Conservation (phyloP, 2,329 filamentous ascomycete genomes). For the Nemania bipapillata region DNA sequence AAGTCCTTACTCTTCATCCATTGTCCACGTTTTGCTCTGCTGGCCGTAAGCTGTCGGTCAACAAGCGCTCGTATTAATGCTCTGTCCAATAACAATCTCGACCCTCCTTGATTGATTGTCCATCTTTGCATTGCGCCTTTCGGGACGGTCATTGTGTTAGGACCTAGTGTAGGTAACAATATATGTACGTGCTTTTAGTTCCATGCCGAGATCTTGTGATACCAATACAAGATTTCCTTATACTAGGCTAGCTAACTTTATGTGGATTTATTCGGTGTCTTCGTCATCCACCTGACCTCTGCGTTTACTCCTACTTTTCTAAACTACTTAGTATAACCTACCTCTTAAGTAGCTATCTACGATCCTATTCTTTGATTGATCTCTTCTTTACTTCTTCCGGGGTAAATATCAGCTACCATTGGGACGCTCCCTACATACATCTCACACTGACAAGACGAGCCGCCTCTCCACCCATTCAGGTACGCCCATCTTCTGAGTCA, state of each 20-base stretch:
- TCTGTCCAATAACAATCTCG: slow-evolving; percentile 17
- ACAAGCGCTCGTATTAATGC: slow-evolving; percentile 9
- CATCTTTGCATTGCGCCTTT: slow-evolving; percentile 27
- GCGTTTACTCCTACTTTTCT: slow-evolving; percentile 3
- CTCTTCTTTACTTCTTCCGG: not conserved
- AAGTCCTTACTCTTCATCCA: slow-evolving; percentile 38
- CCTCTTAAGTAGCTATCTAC: slow-evolving; percentile 21
- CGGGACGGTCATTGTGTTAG: slow-evolving; percentile 23
- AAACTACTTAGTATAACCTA: slow-evolving; percentile 1
- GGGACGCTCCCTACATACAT: slow-evolving; percentile 13
- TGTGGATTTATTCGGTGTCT: slow-evolving; percentile 43
- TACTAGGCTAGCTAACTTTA: slow-evolving; percentile 11
- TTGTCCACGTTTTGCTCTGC: slow-evolving; percentile 44
- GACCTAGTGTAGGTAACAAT: not conserved
- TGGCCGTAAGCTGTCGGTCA: slow-evolving; percentile 19
- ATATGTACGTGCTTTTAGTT: slow-evolving; percentile 33
- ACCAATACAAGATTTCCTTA: slow-evolving; percentile 6
- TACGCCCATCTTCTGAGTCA: not conserved
- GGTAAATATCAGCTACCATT: slow-evolving; percentile 17
- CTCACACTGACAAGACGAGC: slow-evolving; percentile 18
- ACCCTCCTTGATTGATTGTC: slow-evolving; percentile 14
- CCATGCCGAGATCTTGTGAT: slow-evolving; percentile 32
- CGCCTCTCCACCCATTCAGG: slow-evolving; percentile 7
- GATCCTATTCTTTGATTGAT: slow-evolving; percentile 2
- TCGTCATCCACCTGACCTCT: slow-evolving; percentile 37